phyloP scores from a whole-genome alignment of 1,284 basidiomycete genomes.

The Cryptococcus sp. region DNA sequence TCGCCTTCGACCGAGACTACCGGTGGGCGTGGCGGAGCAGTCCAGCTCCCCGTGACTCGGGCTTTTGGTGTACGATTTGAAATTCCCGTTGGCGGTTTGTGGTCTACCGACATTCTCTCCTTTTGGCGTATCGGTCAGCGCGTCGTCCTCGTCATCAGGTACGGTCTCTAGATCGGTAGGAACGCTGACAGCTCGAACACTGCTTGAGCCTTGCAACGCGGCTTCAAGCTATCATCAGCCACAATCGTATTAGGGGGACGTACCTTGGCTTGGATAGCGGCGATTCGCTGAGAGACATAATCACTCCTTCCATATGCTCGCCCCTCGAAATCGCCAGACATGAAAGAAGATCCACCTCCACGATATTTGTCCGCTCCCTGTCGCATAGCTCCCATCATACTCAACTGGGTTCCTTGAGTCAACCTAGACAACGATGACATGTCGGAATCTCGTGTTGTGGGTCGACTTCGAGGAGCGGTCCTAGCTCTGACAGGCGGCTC shows the following conservation, averaged over 20 bases:
- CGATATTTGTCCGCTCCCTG: background rate
- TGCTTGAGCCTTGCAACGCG: slow-evolving; percentile 4
- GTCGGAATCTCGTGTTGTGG: background rate
- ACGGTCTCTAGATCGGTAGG: background rate
- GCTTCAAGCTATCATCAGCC: slow-evolving; percentile 10
- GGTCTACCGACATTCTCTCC: no score
- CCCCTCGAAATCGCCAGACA: slow-evolving; percentile 3
- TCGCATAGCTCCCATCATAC: background rate
- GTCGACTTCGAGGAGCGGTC: background rate
- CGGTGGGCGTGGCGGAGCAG: no score
- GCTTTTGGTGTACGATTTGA: no score
- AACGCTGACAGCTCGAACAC: background rate
- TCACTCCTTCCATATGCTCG: slow-evolving; percentile 5
- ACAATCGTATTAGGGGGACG: background rate
- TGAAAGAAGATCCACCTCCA: background rate
- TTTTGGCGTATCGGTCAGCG: no score
- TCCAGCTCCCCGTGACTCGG: no score
- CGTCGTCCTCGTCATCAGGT: background rate
- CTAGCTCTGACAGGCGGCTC: background rate
- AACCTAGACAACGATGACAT: background rate
- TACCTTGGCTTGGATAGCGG: slow-evolving; percentile 24
- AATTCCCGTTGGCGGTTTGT: no score
- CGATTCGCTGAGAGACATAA: slow-evolving; percentile 16
- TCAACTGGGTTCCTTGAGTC: background rate
- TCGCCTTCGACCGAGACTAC: background rate